phyloP scores from a whole-genome alignment of 345 rosid genomes.

The Microcos paniculata region DNA sequence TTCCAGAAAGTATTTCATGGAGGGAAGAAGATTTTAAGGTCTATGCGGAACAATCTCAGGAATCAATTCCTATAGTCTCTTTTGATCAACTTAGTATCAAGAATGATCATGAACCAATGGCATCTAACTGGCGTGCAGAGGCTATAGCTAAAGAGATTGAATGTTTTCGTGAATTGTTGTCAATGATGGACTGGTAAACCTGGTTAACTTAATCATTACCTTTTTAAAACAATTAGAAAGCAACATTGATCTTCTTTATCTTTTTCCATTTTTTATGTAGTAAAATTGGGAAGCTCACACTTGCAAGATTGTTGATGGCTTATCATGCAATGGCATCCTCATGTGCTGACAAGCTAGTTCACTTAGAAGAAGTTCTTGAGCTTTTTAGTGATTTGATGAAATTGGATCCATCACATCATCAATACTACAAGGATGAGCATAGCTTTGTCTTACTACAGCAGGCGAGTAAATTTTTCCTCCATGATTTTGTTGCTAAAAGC shows the following conservation, averaged over 20 bases:
- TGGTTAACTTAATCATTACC: constrained; percentile 10
- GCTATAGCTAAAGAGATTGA: constrained; percentile 56
- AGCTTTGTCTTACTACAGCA: constrained; percentile 63
- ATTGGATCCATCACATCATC: constrained; percentile 65
- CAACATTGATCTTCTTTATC: not conserved
- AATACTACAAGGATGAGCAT: constrained; percentile 72
- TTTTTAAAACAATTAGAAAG: constrained; percentile 12
- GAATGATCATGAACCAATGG: constrained; percentile 30
- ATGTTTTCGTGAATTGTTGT: constrained; percentile 51
- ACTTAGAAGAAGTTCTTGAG: constrained; percentile 63
- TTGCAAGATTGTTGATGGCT: constrained; percentile 84
- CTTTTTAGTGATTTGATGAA: constrained; percentile 65
- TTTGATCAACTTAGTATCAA: constrained; percentile 32
- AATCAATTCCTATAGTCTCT: constrained; percentile 32
- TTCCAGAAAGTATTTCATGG: constrained; percentile 49
- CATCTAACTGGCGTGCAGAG: constrained; percentile 52
- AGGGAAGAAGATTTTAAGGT: constrained; percentile 46
- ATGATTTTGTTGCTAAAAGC: not conserved
- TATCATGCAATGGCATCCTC: constrained; percentile 41
- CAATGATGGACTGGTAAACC: constrained; percentile 55
- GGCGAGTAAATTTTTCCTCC: constrained; percentile 34
- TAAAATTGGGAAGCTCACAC: constrained; percentile 92
- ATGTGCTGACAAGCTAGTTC: constrained; percentile 29
- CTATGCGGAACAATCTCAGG: constrained; percentile 35
- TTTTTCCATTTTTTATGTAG: constrained; percentile 37